A percentile compares a stretch with the other conserved stretches of the same genome.
These are phyloP conservation scores for Takashimella koratensis DNA, from an alignment of 1,284 basidiomycete species.

Conservation along the genomic window DNA sequence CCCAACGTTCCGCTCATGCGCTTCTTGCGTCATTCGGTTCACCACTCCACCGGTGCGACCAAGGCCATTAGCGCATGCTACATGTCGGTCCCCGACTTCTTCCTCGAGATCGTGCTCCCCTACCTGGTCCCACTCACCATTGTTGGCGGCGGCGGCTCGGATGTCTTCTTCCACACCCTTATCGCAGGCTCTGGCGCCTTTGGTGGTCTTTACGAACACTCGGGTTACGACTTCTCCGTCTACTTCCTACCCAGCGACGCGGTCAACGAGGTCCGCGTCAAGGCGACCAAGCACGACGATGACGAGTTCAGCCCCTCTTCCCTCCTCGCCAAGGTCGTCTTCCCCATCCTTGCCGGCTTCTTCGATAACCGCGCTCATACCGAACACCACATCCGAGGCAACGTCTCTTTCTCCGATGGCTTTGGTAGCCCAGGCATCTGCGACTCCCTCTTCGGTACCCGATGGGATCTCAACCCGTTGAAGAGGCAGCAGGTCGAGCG, in stretches of 20 bases:
- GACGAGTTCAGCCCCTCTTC: neutral
- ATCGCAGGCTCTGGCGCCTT: neutral
- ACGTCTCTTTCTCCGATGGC: conserved; percentile 2
- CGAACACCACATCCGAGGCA: neutral
- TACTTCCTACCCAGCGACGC: neutral
- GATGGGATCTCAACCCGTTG: neutral
- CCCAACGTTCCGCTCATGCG: neutral
- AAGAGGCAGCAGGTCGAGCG: neutral
- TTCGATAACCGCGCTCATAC: neutral
- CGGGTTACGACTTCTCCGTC: neutral
- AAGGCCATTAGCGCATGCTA: neutral
- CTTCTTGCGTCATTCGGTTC: neutral
- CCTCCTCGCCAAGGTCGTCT: neutral
- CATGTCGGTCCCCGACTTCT: conserved; percentile 2
- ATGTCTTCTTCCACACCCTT: conserved; percentile 1
- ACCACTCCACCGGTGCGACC: neutral
- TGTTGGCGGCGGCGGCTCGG: conserved; percentile 1
- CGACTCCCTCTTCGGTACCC: neutral
- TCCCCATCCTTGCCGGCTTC: neutral
- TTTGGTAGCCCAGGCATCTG: conserved; percentile 1
- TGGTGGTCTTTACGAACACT: conserved; percentile 1
- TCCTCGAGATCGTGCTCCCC: neutral
- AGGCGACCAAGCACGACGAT: neutral
- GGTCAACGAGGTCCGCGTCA: neutral
- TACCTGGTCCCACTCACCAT: neutral